Percentiles rank a stretch among this genome's conserved stretches.
These are phyloP conservation scores for Candolleomyces efflorescens DNA, from an alignment of 768 basidiomycete genomes.

Conservation along the genomic window DNA sequence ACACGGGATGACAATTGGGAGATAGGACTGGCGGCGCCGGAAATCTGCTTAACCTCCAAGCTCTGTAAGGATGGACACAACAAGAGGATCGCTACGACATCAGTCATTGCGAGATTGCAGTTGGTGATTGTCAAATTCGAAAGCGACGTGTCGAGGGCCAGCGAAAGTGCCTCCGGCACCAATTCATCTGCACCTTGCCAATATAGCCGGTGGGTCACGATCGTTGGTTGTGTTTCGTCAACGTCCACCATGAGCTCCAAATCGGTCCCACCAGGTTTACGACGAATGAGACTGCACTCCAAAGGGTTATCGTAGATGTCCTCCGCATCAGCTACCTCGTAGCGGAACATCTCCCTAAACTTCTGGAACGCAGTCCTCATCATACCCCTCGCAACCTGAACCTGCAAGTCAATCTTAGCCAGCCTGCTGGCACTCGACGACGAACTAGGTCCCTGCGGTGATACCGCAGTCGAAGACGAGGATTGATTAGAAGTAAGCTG, in stretches of 20 bases:
- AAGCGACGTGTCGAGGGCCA: not conserved
- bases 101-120: not conserved
- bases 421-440: not conserved
- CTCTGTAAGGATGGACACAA: not conserved
- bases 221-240: not conserved
- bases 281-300: too few relatives aligned
- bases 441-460: too few relatives aligned
- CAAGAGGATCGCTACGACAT: not conserved
- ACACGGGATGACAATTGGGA: not conserved
- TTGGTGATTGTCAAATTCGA: not conserved
- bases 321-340: not conserved
- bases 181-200: not conserved
- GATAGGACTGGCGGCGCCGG: not conserved
- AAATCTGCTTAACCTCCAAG: not conserved
- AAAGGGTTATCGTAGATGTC: not conserved
- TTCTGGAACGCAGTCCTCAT: not conserved
- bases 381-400: not conserved
- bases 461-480: too few relatives aligned
- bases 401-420: not conserved
- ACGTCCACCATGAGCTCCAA: not conserved
- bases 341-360: not conserved
- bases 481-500: too few relatives aligned
- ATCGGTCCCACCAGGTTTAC: not conserved
- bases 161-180: not conserved
- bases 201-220: not conserved